Base-by-base conservation (phyloP, 2,329 filamentous ascomycete genomes). In the Fusarium ramigenum region DNA sequence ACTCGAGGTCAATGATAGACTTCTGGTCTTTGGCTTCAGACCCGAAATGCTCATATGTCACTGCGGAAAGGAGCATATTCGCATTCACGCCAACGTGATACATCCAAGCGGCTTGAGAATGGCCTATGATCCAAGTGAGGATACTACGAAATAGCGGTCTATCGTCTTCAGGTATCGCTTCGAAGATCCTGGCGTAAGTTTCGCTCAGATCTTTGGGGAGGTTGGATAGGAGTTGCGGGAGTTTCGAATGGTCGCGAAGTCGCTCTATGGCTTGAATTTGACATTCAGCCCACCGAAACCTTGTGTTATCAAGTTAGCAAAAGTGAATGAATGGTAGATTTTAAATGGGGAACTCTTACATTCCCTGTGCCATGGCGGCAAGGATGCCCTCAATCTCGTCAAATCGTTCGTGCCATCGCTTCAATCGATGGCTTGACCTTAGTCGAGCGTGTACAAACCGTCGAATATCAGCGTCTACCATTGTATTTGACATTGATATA, bases 261-360 rank as follows among this genome's bases (percentile, higher is more conserved):
- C 32, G 49, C 32, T 53, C 49, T 21, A 53, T 53, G 7, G 49
- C 49, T 37, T 53, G 32, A 53, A 53, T 53, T 37, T 53, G 32
- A 2, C 23, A 37, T 16, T 53, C 32, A 16, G 23, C 32, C 32
- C 49, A 37, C 1, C 34, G 49, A 28, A 53, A 53, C 23, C 49
- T 53, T 11, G 4, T 5, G 16, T 3, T 2, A 2, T 21, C 2
- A 1, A 53, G 23, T 37, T 37, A 52, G 32, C 16, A 10, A 8
- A 34, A 11, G 3, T 15, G 6, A 4, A 36, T 9, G 11, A 5
- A 7, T 7, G 11, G 2, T 9, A 1, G 0, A 7, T 23, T 1
- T 8, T 34, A 4, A 7, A 23, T 1, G 8, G 9, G 9, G 15
- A 9, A 1, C 2, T 11, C 49, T 37, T n/a, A 53, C 49, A 37